Percentiles rank a stretch among this genome's conserved stretches.
Evolutionary conservation across 1,139 yeast species (phyloP).

Genomic region (Sugiyamaella grinbergsii): DNA sequence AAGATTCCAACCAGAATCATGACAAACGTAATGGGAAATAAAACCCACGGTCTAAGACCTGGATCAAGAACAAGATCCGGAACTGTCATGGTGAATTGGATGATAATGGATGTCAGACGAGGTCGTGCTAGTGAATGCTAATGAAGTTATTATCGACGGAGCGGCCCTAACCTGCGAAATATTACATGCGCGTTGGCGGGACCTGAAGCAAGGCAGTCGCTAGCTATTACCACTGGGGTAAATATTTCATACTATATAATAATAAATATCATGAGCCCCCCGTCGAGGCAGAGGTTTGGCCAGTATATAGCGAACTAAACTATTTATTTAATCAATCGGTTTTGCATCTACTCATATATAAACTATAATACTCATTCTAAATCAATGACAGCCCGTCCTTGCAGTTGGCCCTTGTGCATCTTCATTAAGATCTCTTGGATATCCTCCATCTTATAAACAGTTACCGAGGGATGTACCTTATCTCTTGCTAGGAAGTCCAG

Average conservation of each 20-base stretch:
- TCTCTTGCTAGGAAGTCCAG: constrained; percentile 67
- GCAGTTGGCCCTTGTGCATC: constrained; percentile 65
- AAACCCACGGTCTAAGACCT: constrained; percentile 82
- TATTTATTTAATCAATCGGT: too few species aligned
- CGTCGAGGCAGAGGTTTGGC: too few species aligned
- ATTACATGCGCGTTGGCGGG: too few species aligned
- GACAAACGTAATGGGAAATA: constrained; percentile 83
- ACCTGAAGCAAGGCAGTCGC: too few species aligned
- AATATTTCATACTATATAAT: too few species aligned
- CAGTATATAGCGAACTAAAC: too few species aligned
- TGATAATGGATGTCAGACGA: not conserved
- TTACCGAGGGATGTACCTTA: constrained; percentile 61
- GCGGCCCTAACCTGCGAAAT: too few species aligned
- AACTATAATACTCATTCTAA: constrained; percentile 15
- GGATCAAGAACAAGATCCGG: constrained; percentile 75
- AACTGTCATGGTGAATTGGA: constrained; percentile 33
- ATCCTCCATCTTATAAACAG: constrained; percentile 60
- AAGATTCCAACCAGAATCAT: constrained; percentile 90
- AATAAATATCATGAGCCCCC: too few species aligned
- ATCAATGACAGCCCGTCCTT: constrained; percentile 68
- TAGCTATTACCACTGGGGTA: too few species aligned
- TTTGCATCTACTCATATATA: too few species aligned
- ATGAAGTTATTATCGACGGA: too few species aligned
- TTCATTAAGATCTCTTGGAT: constrained; percentile 57
- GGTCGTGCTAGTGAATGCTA: too few species aligned